Evolutionary conservation across 306 rosid species (phyloP).

Genomic region (Gillenia trifoliata): DNA sequence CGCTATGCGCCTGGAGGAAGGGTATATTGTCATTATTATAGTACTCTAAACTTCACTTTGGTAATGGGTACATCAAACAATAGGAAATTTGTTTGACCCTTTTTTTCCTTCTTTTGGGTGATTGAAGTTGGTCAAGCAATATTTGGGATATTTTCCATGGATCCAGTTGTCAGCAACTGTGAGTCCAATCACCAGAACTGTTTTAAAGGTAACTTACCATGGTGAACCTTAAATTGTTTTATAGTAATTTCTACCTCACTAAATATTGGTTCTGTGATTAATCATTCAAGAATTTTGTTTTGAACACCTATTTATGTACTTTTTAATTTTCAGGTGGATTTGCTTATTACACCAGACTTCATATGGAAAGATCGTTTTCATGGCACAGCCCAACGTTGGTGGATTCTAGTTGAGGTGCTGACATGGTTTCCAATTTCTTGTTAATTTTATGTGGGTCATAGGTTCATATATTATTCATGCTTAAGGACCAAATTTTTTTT

Average conservation of each 20-base stretch:
- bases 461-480: background rate
- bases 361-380: conserved; percentile 94
- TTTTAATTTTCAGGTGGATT: conserved; percentile 55
- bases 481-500: background rate
- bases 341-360: conserved; percentile 62
- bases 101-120: conserved; percentile 17
- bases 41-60: conserved; percentile 14
- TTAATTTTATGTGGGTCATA: conserved; percentile 1
- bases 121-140: conserved; percentile 74
- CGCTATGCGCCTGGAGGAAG: conserved; percentile 90
- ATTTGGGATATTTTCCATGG: conserved; percentile 80
- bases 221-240: background rate
- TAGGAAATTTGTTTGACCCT: conserved; percentile 9
- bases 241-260: background rate
- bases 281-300: background rate
- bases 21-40: conserved; percentile 42
- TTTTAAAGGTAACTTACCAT: conserved; percentile 60
- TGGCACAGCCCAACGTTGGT: conserved; percentile 84
- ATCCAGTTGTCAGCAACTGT: conserved; percentile 87
- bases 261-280: background rate
- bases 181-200: conserved; percentile 98
- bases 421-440: conserved; percentile 6
- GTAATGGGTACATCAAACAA: conserved; percentile 1
- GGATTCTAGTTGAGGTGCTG: conserved; percentile 95
- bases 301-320: background rate